A percentile compares a stretch with the other conserved stretches of the same genome.
Conservation (phyloP, 257 asterid genomes). For the Solanum pimpinellifolium region DNA sequence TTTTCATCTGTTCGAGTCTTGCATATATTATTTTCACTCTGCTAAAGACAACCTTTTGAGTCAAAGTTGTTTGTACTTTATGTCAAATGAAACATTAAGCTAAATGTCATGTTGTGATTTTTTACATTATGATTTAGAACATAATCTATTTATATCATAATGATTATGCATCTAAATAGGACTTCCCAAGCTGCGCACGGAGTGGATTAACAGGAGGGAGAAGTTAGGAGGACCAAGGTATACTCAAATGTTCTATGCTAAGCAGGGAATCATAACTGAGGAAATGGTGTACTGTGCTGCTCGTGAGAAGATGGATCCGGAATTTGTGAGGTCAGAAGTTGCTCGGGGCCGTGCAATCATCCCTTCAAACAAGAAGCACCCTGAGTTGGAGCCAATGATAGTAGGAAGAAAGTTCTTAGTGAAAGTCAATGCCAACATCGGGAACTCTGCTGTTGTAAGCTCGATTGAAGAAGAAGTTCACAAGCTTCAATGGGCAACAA, state of each 20-base stretch:
- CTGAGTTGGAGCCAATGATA: slow-evolving; percentile 87
- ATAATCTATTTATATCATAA: neutral
- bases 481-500: slow-evolving; percentile 97
- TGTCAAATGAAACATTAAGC: neutral
- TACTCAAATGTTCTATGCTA: slow-evolving; percentile 92
- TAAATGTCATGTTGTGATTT: neutral
- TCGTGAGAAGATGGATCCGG: slow-evolving; percentile 85
- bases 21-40: neutral
- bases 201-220: slow-evolving; percentile 81
- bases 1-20: neutral
- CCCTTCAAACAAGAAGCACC: slow-evolving; percentile 90
- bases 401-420: slow-evolving; percentile 95
- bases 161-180: slow-evolving; percentile 26
- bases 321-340: slow-evolving; percentile 83
- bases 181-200: slow-evolving; percentile 79
- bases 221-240: slow-evolving; percentile 67
- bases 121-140: neutral
- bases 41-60: neutral
- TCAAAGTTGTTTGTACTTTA: neutral
- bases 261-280: slow-evolving; percentile 84
- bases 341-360: slow-evolving; percentile 98
- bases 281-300: slow-evolving; percentile 96
- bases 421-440: slow-evolving; percentile 88
- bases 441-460: slow-evolving; percentile 92
- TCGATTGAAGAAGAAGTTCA: slow-evolving; percentile 96